These are phyloP conservation scores for Hymenoscyphus fructigenus DNA, from an alignment of 2,329 filamentous ascomycete genomes.

Conservation along the genomic window DNA sequence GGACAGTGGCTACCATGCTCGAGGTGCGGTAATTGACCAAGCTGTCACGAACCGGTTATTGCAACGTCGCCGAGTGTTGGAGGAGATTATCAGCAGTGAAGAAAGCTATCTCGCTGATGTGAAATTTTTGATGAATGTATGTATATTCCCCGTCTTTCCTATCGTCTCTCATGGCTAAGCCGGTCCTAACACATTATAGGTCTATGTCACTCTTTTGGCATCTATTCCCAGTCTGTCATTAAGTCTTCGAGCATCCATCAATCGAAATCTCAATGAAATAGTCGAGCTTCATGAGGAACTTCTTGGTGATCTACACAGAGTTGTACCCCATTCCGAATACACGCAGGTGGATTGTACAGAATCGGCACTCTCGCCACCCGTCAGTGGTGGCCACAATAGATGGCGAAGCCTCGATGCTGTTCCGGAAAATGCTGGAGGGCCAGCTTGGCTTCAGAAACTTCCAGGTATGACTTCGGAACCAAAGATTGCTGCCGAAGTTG, in stretches of 20 bases:
- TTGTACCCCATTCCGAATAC: slow-evolving; percentile 68
- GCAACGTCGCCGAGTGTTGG: slow-evolving; percentile 75
- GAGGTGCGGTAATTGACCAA: slow-evolving; percentile 56
- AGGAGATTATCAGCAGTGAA: slow-evolving; percentile 84
- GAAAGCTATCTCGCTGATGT: slow-evolving; percentile 86
- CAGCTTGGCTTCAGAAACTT: slow-evolving; percentile 46
- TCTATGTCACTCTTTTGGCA: slow-evolving; percentile 73
- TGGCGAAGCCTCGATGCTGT: slow-evolving; percentile 45
- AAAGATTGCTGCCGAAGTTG: slow-evolving; percentile 58
- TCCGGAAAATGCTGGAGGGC: slow-evolving; percentile 37
- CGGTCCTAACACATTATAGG: slow-evolving; percentile 43
- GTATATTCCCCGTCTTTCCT: slow-evolving; percentile 41
- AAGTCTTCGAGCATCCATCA: slow-evolving; percentile 69
- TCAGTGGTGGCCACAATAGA: slow-evolving; percentile 41
- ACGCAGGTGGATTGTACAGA: slow-evolving; percentile 43
- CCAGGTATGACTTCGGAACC: slow-evolving; percentile 58
- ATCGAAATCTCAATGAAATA: slow-evolving; percentile 76
- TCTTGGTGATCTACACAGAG: slow-evolving; percentile 68
- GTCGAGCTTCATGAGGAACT: slow-evolving; percentile 81
- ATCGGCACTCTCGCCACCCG: slow-evolving; percentile 3
- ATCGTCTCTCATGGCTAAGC: slow-evolving; percentile 59
- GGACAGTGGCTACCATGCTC: slow-evolving; percentile 61
- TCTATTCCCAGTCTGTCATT: slow-evolving; percentile 66
- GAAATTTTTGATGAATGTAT: slow-evolving; percentile 80
- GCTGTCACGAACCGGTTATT: slow-evolving; percentile 69